Evolutionary conservation across 2,329 filamentous ascomycete genomes (phyloP), one percentile per base, ranked within the genome.

Genomic region (Periglandula ipomoeae): DNA sequence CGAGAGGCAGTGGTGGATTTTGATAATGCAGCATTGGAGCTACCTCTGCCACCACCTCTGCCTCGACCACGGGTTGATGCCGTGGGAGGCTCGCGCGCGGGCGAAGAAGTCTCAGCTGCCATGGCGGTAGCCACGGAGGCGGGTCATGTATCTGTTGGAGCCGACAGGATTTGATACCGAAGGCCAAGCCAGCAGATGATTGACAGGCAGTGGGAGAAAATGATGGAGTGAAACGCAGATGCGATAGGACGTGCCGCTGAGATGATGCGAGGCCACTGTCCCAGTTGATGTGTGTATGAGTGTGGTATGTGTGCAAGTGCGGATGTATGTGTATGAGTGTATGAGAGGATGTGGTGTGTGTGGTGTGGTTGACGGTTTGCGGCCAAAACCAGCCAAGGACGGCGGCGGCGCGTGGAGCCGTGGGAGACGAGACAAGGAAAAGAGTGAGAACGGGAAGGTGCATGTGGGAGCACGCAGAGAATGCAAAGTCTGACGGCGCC

Each of bases 71-170:
- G 65, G 51, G 57, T 56, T 26, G 51, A 45, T 43, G 47, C 34
- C 27, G 24, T 46, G 49, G 62, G 58, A 48, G 65, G 60, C 56
- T 67, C 65, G 56, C 61, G 61, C 50, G 63, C 63, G 50, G 60
- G 60, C 56, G 65, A 65, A 56, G 67, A 65, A 55, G 60, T 65
- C 58, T 67, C 63, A 60, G 58, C 57, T 61, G 63, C 59, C 66
- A 69, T 70, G 64, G 52, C 55, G 37, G 23, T 24, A 54, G 47
- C 48, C 51, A 48, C 44, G 55, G 58, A 56, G 57, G 50, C 53
- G 51, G 59, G 43, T 60, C 64, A 67, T 66, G 59, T 63, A 64
- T 58, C 17, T 47, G 39, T 34, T n/a, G 17, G 26, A 22, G 20
- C 6, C 13, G 19, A 22, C 11, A 39, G 17, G 34, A 23, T 20